Evolutionary conservation across 805 yeast genomes (phyloP).

Genomic region (Kuraishia cidri): DNA sequence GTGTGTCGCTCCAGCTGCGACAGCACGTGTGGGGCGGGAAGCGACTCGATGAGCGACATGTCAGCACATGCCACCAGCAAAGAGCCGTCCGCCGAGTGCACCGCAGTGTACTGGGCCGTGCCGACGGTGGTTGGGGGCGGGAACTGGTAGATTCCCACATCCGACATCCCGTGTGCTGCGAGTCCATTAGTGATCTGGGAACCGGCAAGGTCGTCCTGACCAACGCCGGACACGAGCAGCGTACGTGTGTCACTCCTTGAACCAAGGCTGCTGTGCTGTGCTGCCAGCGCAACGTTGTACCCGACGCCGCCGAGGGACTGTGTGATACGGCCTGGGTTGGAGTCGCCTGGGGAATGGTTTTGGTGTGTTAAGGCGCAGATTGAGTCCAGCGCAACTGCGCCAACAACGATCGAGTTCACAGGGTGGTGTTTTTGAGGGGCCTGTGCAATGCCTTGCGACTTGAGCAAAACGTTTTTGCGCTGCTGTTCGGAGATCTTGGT

Average conservation of each 20-base stretch:
- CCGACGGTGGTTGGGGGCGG: constrained; percentile 7
- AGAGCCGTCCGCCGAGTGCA: constrained; percentile 53
- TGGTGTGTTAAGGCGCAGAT: constrained; percentile 34
- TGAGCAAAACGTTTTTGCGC: too few species aligned
- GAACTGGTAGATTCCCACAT: constrained; percentile 28
- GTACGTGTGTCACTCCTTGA: constrained; percentile 20
- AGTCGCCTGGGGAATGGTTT: constrained; percentile 37
- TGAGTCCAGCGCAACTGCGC: constrained; percentile 72
- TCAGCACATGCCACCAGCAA: constrained; percentile 76
- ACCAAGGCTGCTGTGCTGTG: constrained; percentile 22
- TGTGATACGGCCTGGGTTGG: constrained; percentile 58
- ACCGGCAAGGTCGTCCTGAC: constrained; percentile 46
- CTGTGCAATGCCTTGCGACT: too few species aligned
- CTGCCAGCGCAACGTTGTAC: constrained; percentile 65
- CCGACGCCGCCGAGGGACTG: constrained; percentile 81
- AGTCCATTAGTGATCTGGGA: constrained; percentile 23
- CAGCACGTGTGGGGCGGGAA: constrained; percentile 32
- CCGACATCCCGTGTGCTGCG: constrained; percentile 16
- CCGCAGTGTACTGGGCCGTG: constrained; percentile 71
- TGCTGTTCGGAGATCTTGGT: too few species aligned
- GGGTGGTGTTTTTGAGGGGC: too few species aligned
- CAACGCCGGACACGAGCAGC: constrained; percentile 56
- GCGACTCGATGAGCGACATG: constrained; percentile 59
- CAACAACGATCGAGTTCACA: constrained; percentile 41
- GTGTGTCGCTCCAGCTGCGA: constrained; percentile 25